Percentiles rank a stretch among this genome's conserved stretches.
Conservation (phyloP, 805 yeast genomes). For the Saccharomycopsis guyanensis region DNA sequence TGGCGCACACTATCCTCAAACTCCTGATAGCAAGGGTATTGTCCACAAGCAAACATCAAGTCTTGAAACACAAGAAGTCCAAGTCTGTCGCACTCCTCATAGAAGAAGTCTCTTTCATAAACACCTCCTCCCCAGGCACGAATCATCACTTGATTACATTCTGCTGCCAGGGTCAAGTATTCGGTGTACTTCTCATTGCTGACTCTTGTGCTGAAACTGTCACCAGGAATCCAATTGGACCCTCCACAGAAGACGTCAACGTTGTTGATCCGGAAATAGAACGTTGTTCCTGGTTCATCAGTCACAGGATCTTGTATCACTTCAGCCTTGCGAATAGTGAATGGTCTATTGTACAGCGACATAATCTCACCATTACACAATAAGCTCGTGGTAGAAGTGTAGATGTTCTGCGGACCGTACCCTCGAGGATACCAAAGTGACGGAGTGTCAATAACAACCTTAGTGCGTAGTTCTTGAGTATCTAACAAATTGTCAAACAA, state of each 20-base stretch:
- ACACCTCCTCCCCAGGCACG: constrained; percentile 46
- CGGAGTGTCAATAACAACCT: constrained; percentile 25
- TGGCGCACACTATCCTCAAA: constrained; percentile 30
- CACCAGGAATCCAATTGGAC: constrained; percentile 45
- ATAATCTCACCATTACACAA: constrained; percentile 7
- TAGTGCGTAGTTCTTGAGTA: neutral
- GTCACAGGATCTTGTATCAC: constrained; percentile 32
- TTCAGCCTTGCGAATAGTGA: constrained; percentile 37
- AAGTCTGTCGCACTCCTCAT: constrained; percentile 34
- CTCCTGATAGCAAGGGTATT: constrained; percentile 37
- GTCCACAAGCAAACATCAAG: constrained; percentile 52
- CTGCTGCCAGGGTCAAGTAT: constrained; percentile 31
- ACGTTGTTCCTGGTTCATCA: constrained; percentile 31
- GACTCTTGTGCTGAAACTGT: constrained; percentile 31
- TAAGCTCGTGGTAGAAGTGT: constrained; percentile 25
- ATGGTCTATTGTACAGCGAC: constrained; percentile 22
- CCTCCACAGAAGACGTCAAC: constrained; percentile 34
- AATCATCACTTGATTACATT: constrained; percentile 38
- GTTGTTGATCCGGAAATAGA: constrained; percentile 36
- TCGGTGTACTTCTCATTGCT: constrained; percentile 30
- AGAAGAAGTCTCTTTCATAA: constrained; percentile 36
- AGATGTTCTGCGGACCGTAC: constrained; percentile 32
- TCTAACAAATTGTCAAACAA: neutral
- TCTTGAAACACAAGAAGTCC: constrained; percentile 45
- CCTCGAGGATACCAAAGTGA: constrained; percentile 36